Conservation (phyloP, 2,329 filamentous ascomycete genomes). For the Incumbomyces lentus region DNA sequence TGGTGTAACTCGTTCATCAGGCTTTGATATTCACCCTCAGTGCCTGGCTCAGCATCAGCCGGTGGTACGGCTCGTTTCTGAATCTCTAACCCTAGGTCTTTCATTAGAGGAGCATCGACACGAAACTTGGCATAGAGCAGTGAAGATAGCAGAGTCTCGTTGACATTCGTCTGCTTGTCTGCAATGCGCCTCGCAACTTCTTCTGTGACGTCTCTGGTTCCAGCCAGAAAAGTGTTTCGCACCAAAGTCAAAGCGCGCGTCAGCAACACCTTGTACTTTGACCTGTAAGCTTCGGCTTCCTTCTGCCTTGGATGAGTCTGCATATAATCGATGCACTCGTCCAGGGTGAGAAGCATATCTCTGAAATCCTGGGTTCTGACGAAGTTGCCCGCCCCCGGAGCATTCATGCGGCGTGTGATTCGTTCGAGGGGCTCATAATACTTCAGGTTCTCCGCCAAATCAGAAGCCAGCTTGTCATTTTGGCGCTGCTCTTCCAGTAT, state of each 20-base stretch:
- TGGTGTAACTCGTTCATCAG: conserved; percentile 56
- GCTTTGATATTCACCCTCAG: conserved; percentile 55
- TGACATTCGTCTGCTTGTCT: conserved; percentile 48
- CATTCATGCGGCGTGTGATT: conserved; percentile 80
- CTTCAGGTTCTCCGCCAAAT: conserved; percentile 79
- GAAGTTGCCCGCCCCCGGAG: conserved; percentile 74
- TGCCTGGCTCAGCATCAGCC: conserved; percentile 47
- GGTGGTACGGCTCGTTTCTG: conserved; percentile 55
- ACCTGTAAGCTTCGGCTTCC: conserved; percentile 77
- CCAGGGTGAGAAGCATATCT: conserved; percentile 76
- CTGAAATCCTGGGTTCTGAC: conserved; percentile 77
- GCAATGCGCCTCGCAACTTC: conserved; percentile 54
- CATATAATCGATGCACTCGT: conserved; percentile 91
- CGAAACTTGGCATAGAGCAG: conserved; percentile 62
- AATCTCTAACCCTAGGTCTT: conserved; percentile 56
- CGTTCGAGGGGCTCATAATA: conserved; percentile 92
- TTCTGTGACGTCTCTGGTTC: conserved; percentile 51
- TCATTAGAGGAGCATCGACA: conserved; percentile 54
- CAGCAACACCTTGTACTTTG: conserved; percentile 74
- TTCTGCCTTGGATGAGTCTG: conserved; percentile 71
- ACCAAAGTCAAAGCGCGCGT: conserved; percentile 58
- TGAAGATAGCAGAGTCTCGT: conserved; percentile 62
- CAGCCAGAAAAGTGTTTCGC: conserved; percentile 54
- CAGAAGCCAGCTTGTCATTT: conserved; percentile 67
- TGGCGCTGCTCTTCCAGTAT: conserved; percentile 72